Evolutionary conservation across 106 monocot genomes (phyloP).

Genomic region (Allium sativum): DNA sequence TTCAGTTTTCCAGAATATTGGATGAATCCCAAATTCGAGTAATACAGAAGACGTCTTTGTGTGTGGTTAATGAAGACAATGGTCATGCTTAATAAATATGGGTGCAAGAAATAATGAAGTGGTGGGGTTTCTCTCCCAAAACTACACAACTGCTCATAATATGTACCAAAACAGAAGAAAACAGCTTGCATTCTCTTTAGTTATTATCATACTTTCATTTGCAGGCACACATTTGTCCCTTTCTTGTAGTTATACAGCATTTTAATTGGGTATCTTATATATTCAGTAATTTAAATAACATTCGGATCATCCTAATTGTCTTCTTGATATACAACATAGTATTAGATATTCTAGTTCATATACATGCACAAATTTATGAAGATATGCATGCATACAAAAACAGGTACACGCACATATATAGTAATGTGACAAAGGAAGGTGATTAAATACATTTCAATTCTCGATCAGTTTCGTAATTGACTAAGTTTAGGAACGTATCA

Average conservation of each 20-base stretch:
- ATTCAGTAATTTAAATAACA: background rate
- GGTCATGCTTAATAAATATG: constrained; percentile 1
- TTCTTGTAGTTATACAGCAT: constrained; percentile 3
- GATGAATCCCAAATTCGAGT: too few species aligned
- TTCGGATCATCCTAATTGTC: background rate
- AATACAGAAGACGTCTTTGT: too few species aligned
- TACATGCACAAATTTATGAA: background rate
- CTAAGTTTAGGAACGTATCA: background rate
- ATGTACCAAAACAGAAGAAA: background rate
- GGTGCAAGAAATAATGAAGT: constrained; percentile 17
- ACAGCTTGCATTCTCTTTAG: background rate
- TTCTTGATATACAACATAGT: background rate
- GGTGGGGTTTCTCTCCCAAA: constrained; percentile 9
- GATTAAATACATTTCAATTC: background rate
- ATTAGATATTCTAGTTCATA: background rate
- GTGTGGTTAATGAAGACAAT: too few species aligned
- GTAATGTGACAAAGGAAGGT: background rate
- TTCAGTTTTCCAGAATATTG: too few species aligned
- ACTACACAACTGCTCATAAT: background rate
- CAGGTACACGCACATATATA: background rate
- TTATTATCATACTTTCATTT: background rate
- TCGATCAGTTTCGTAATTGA: background rate
- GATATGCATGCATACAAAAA: background rate
- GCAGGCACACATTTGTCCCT: constrained; percentile 2
- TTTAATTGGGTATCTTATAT: constrained; percentile 7